phyloP scores from a whole-genome alignment of 2,329 filamentous ascomycete genomes.

The Trichoderma citrinoviride region DNA sequence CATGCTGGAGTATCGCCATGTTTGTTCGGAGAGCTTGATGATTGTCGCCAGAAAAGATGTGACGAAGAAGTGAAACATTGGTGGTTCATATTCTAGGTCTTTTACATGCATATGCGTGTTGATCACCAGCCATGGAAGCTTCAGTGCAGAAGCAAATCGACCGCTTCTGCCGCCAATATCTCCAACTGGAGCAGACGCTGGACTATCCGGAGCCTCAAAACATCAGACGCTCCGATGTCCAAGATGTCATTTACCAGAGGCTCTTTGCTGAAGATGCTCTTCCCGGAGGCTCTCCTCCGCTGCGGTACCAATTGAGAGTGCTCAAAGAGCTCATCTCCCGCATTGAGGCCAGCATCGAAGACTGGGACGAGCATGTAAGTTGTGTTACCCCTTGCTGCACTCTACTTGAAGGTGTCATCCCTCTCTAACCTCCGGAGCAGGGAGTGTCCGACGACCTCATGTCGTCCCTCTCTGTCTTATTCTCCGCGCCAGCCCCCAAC shows the following conservation, averaged over 20 bases:
- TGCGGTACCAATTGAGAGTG: conserved; percentile 66
- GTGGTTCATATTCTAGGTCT: not conserved
- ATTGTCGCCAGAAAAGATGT: not conserved
- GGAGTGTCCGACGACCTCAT: conserved; percentile 82
- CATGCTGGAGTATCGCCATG: not conserved
- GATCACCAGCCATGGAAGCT: not conserved
- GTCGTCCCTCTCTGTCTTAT: conserved; percentile 61
- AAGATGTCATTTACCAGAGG: conserved; percentile 62
- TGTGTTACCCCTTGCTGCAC: not conserved
- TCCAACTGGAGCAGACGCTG: conserved; percentile 68
- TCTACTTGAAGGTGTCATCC: not conserved
- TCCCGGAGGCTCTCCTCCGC: conserved; percentile 56
- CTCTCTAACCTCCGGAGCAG: conserved; percentile 47
- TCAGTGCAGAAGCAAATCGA: conserved; percentile 31
- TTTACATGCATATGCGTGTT: not conserved
- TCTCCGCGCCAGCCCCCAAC: conserved; percentile 61
- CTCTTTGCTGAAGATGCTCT: conserved; percentile 62
- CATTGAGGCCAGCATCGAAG: conserved; percentile 71
- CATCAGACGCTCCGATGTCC: conserved; percentile 60
- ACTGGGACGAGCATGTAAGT: conserved; percentile 87
- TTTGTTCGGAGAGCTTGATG: not conserved
- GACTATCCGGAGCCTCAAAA: conserved; percentile 59
- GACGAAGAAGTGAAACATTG: not conserved
- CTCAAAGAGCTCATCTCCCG: conserved; percentile 69
- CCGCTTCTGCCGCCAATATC: conserved; percentile 70